Percentiles rank a stretch among this genome's conserved stretches.
Conservation (phyloP, 2,329 filamentous ascomycete species). For the Lecanicillium sp. region DNA sequence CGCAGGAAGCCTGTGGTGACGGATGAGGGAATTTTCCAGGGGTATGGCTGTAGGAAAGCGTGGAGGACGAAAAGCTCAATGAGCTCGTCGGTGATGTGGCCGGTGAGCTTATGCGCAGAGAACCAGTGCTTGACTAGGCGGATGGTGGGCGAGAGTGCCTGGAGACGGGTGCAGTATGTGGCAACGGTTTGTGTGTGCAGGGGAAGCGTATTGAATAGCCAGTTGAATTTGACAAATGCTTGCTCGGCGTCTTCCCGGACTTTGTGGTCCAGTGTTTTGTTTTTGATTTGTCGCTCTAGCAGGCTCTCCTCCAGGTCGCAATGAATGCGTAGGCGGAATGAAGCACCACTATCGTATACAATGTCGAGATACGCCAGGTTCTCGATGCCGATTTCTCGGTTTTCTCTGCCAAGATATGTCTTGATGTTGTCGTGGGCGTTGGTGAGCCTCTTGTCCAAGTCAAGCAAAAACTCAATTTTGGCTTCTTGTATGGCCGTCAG, state of each 20-base stretch:
- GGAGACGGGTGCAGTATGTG: slow-evolving; percentile 71
- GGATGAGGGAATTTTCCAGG: slow-evolving; percentile 71
- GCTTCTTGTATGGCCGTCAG: slow-evolving; percentile 84
- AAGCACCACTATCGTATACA: slow-evolving; percentile 58
- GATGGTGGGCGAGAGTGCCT: slow-evolving; percentile 72
- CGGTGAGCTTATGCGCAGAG: slow-evolving; percentile 66
- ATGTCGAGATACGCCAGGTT: slow-evolving; percentile 83
- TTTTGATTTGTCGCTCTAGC: slow-evolving; percentile 68
- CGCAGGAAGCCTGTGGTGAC: slow-evolving; percentile 73
- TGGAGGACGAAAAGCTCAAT: slow-evolving; percentile 75
- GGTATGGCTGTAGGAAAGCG: slow-evolving; percentile 72
- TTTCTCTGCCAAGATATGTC: slow-evolving; percentile 73
- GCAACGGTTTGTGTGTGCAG: slow-evolving; percentile 75
- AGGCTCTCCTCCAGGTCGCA: slow-evolving; percentile 80
- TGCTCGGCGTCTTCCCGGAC: slow-evolving; percentile 60
- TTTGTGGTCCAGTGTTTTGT: slow-evolving; percentile 58
- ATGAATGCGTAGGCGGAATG: slow-evolving; percentile 80
- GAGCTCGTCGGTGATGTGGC: slow-evolving; percentile 70
- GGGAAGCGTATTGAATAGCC: slow-evolving; percentile 62
- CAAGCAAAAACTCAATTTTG: slow-evolving; percentile 82
- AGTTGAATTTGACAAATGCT: slow-evolving; percentile 62
- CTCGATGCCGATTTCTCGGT: slow-evolving; percentile 55
- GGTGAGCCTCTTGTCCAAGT: slow-evolving; percentile 63
- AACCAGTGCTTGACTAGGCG: slow-evolving; percentile 89
- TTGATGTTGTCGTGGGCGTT: slow-evolving; percentile 51